A percentile compares a stretch with the other conserved stretches of the same genome.
Evolutionary conservation across 139 green algal genomes (phyloP).

Genomic region (Chlorella ohadii): DNA sequence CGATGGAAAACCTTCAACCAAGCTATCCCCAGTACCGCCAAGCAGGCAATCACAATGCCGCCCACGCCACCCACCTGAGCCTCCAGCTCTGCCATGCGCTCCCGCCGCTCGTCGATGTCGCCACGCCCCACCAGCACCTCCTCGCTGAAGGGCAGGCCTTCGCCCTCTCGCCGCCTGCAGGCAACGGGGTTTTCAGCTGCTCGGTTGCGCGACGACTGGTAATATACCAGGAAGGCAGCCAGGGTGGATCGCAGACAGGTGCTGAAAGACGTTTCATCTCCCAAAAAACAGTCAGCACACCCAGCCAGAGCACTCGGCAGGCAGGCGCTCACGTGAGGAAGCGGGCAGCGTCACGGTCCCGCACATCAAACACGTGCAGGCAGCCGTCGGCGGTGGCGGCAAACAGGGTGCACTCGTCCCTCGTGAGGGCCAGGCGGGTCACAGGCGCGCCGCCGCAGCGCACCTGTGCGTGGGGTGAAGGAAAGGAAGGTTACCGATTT

Average conservation of each 20-base stretch:
- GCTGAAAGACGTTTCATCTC: too few species aligned
- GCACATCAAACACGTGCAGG: slow-evolving; percentile 84
- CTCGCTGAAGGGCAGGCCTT: slow-evolving; percentile 75
- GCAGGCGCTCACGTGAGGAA: slow-evolving; percentile 1
- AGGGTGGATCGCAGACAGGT: too few species aligned
- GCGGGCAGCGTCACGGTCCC: slow-evolving; percentile 42
- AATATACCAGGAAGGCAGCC: too few species aligned
- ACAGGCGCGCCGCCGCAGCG: slow-evolving; percentile 64
- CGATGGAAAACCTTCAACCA: too few species aligned
- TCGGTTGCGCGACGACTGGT: too few species aligned
- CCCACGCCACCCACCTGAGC: slow-evolving; percentile 56
- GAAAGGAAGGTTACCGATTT: too few species aligned
- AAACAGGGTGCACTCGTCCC: slow-evolving; percentile 81
- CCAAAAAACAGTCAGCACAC: too few species aligned
- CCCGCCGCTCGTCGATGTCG: slow-evolving; percentile 87
- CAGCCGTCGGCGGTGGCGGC: slow-evolving; percentile 77
- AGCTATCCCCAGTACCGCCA: too few species aligned
- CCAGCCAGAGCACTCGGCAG: too few species aligned
- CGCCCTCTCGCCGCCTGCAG: slow-evolving; percentile 46
- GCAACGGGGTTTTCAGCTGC: not conserved
- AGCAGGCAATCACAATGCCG: too few species aligned
- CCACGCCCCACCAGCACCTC: slow-evolving; percentile 90
- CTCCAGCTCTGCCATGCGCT: slow-evolving; percentile 86
- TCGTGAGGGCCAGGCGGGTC: slow-evolving; percentile 67
- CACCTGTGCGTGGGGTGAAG: too few species aligned